Conservation (phyloP, 129 eudicot species). For the Flaveria sonorensis region DNA sequence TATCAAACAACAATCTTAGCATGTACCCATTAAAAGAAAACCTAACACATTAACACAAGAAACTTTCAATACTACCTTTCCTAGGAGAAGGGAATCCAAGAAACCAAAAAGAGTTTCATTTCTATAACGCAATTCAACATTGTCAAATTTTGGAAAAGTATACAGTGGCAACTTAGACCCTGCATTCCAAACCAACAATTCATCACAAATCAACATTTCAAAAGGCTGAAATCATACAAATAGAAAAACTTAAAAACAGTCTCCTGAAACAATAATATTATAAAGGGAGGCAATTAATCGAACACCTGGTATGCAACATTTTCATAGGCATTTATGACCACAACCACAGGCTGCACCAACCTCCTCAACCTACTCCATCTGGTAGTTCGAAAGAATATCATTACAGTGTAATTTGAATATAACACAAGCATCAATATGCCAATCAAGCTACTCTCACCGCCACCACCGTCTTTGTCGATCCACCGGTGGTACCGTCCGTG, state of each 20-base stretch:
- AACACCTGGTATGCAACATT: slow-evolving; percentile 68
- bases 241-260: not conserved
- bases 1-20: not conserved
- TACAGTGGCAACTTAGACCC: no score
- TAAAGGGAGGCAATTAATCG: slow-evolving; percentile 3
- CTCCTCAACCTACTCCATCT: slow-evolving; percentile 47
- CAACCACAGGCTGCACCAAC: slow-evolving; percentile 42
- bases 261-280: no score
- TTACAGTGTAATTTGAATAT: not conserved
- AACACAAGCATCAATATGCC: no score
- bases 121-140: slow-evolving; percentile 34
- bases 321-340: slow-evolving; percentile 69
- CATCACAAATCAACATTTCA: not conserved
- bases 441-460: no score
- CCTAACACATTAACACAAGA: not conserved
- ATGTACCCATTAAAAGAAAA: not conserved
- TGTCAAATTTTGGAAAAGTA: no score
- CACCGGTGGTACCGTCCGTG: no score
- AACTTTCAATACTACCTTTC: slow-evolving; percentile 56
- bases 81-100: slow-evolving; percentile 83
- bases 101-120: slow-evolving; percentile 63
- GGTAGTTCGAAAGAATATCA: slow-evolving; percentile 59
- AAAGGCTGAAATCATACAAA: not conserved
- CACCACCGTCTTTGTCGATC: no score
- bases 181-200: slow-evolving; percentile 19